These are phyloP conservation scores for Rosa multiflora DNA, from an alignment of 306 rosid genomes.

Conservation along the genomic window DNA sequence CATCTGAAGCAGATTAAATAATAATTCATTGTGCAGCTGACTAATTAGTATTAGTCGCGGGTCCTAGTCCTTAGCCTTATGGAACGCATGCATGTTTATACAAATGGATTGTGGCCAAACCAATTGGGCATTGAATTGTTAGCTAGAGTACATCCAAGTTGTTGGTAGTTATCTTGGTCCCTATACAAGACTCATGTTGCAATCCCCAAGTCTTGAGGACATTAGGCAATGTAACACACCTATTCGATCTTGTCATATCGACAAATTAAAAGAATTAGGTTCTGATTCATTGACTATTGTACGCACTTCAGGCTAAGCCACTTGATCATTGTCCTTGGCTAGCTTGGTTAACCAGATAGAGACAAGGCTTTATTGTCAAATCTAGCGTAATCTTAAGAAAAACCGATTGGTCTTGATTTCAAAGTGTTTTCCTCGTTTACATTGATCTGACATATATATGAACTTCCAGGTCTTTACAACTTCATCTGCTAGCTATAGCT, in stretches of 20 bases:
- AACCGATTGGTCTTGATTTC: not conserved
- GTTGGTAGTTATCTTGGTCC: not conserved
- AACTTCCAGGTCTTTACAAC: not conserved
- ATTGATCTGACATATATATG: not conserved
- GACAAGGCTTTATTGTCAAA: not conserved
- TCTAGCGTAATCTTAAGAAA: not conserved
- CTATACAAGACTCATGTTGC: not conserved
- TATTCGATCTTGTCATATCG: not conserved
- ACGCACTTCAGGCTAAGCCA: not conserved
- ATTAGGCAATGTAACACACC: not conserved
- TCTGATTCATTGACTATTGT: not conserved
- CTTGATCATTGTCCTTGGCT: not conserved
- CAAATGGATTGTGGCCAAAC: not conserved
- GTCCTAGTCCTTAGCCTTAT: not conserved
- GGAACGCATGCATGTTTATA: not conserved
- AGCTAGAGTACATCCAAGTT: not conserved
- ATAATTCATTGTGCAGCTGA: not conserved
- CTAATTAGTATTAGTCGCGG: not conserved
- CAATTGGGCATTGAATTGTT: not conserved
- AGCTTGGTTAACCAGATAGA: not conserved
- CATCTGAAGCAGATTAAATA: not conserved
- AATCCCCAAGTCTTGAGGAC: not conserved
- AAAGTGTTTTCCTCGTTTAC: conserved; percentile 3
- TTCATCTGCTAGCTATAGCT: not conserved
- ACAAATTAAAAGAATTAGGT: not conserved